Conservation (phyloP, 2,329 filamentous ascomycete genomes). For the Xylaria digitata region DNA sequence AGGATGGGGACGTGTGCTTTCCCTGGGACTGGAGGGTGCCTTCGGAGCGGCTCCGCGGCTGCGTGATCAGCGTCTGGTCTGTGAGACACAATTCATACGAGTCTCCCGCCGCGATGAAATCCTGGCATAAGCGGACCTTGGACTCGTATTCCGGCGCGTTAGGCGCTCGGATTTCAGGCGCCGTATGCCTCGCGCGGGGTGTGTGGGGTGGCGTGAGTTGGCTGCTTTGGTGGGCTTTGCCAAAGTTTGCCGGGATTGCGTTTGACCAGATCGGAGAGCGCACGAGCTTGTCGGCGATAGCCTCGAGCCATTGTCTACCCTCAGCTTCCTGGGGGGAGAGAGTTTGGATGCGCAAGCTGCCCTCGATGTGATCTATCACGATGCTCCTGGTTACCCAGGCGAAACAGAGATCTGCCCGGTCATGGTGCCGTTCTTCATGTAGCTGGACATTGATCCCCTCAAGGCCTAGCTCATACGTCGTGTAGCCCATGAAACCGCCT, state of each 20-base stretch:
- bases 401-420: slow-evolving; percentile 77
- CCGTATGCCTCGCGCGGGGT: slow-evolving; percentile 38
- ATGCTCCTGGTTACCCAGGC: slow-evolving; percentile 81
- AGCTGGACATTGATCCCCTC: slow-evolving; percentile 64
- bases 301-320: slow-evolving; percentile 59
- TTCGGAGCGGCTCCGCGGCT: slow-evolving; percentile 48
- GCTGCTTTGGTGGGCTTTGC: slow-evolving; percentile 14
- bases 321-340: slow-evolving; percentile 58
- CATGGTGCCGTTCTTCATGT: slow-evolving; percentile 51
- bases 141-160: slow-evolving; percentile 67
- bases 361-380: slow-evolving; percentile 77
- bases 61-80: slow-evolving; percentile 74
- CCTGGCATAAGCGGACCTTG: slow-evolving; percentile 76
- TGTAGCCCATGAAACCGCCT: slow-evolving; percentile 85
- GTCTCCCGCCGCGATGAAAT: slow-evolving; percentile 78
- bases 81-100: slow-evolving; percentile 90
- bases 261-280: slow-evolving; percentile 51
- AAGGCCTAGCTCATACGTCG: slow-evolving; percentile 86
- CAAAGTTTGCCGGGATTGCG: slow-evolving; percentile 31
- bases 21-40: slow-evolving; percentile 57
- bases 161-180: slow-evolving; percentile 54
- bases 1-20: slow-evolving; percentile 52
- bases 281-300: slow-evolving; percentile 50
- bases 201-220: slow-evolving; percentile 49
- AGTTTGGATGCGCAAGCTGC: slow-evolving; percentile 74